These are phyloP conservation scores for Capillidium rhysosporum DNA, from an alignment of 371 early-diverging fungal genomes.

Conservation along the genomic window DNA sequence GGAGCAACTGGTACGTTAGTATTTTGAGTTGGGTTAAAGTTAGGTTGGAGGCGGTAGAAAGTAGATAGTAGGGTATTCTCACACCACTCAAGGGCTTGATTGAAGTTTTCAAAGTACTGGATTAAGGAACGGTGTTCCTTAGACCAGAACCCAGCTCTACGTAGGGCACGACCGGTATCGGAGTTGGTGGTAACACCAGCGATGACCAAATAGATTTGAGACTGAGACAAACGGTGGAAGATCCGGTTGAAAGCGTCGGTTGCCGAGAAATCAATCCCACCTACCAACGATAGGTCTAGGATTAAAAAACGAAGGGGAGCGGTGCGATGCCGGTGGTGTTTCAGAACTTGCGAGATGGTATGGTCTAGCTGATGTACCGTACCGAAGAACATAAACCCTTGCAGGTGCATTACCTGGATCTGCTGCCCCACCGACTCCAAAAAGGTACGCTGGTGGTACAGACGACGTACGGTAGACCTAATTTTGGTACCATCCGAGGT, in stretches of 20 bases:
- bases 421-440: slow-evolving; percentile 64
- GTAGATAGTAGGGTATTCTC: slow-evolving; percentile 59
- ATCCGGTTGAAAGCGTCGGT: slow-evolving; percentile 84
- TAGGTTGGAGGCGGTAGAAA: neutral
- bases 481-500: slow-evolving; percentile 57
- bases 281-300: slow-evolving; percentile 70
- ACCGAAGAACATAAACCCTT: slow-evolving; percentile 90
- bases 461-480: slow-evolving; percentile 70
- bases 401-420: slow-evolving; percentile 69
- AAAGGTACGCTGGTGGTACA: slow-evolving; percentile 71
- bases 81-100: slow-evolving; percentile 86
- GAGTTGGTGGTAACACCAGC: slow-evolving; percentile 43
- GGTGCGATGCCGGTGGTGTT: slow-evolving; percentile 9
- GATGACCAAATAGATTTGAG: slow-evolving; percentile 66
- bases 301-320: slow-evolving; percentile 59
- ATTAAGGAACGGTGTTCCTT: slow-evolving; percentile 13
- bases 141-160: slow-evolving; percentile 56
- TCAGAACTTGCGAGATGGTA: slow-evolving; percentile 39
- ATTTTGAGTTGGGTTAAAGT: slow-evolving; percentile 12
- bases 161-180: slow-evolving; percentile 49
- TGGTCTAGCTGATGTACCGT: slow-evolving; percentile 73
- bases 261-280: slow-evolving; percentile 83
- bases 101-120: slow-evolving; percentile 53
- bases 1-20: slow-evolving; percentile 27
- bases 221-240: slow-evolving; percentile 41